Percentiles rank a stretch among this genome's conserved stretches.
These are phyloP conservation scores for Linnemannia schmuckeri DNA, from an alignment of 192 early-diverging fungal species.

Conservation along the genomic window DNA sequence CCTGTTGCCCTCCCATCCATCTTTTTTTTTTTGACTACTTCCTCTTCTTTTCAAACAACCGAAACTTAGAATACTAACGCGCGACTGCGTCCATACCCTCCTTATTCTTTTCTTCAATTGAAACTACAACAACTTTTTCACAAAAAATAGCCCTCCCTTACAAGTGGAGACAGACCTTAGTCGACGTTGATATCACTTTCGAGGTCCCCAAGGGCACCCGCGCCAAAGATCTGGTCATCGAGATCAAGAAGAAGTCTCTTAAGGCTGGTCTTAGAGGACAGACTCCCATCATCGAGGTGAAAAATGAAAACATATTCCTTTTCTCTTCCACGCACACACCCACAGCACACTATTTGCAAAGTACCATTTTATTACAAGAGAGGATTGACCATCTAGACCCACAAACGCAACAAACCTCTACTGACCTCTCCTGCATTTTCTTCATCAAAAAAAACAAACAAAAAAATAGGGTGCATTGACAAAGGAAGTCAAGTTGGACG, in stretches of 20 bases:
- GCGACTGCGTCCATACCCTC: not conserved
- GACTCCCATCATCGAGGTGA: constrained; percentile 79
- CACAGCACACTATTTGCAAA: not conserved
- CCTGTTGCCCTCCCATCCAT: not conserved
- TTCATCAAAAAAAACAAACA: not conserved
- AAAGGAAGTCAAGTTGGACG: constrained; percentile 78
- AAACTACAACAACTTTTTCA: not conserved
- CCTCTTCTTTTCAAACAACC: not conserved
- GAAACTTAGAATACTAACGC: not conserved
- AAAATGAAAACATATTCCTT: not conserved
- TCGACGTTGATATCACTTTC: constrained; percentile 83
- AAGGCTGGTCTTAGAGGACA: constrained; percentile 80
- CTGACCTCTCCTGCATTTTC: not conserved
- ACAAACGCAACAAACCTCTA: not conserved
- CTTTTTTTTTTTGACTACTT: not conserved
- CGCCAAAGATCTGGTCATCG: constrained; percentile 74
- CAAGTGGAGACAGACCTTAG: constrained; percentile 86
- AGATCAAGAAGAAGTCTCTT: constrained; percentile 74
- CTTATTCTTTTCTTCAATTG: not conserved
- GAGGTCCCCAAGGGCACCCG: constrained; percentile 81
- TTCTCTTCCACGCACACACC: not conserved
- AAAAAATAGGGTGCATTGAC: constrained; percentile 74
- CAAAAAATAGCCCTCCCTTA: constrained; percentile 74
- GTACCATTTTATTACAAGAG: no score
- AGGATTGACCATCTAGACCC: no score